Evolutionary conservation across 352 stramenopile genomes (phyloP).

Genomic region (Phytophthora boehmeriae): DNA sequence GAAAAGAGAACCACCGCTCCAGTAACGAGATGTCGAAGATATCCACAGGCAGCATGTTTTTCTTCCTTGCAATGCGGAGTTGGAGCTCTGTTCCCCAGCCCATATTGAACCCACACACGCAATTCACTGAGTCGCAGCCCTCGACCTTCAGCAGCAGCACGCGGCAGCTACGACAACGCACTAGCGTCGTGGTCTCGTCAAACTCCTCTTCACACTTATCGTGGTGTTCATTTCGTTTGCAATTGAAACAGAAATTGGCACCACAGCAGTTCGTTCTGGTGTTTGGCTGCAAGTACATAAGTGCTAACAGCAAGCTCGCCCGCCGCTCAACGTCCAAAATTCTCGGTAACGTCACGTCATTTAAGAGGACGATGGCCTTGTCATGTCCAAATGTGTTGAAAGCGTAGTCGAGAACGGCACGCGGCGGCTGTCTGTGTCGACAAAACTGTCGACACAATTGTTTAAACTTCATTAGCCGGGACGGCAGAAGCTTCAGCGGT

Average conservation of each 20-base stretch:
- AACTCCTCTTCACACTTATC: slow-evolving; percentile 25
- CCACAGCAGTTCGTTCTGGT: slow-evolving; percentile 46
- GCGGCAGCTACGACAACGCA: slow-evolving; percentile 50
- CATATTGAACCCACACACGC: slow-evolving; percentile 53
- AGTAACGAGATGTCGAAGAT: slow-evolving; percentile 29
- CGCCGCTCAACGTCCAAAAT: slow-evolving; percentile 51
- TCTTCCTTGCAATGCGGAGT: slow-evolving; percentile 16
- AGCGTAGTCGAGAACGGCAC: slow-evolving; percentile 23
- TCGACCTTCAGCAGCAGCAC: slow-evolving; percentile 53
- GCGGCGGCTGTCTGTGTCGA: slow-evolving; percentile 20
- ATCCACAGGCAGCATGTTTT: slow-evolving; percentile 33
- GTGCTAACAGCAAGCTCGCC: slow-evolving; percentile 44
- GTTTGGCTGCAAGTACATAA: slow-evolving; percentile 33
- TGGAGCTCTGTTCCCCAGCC: slow-evolving; percentile 38
- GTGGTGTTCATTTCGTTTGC: slow-evolving; percentile 47
- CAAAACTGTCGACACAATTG: slow-evolving; percentile 26
- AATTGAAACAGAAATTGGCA: slow-evolving; percentile 57
- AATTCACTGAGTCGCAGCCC: slow-evolving; percentile 54
- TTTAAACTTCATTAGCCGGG: slow-evolving; percentile 18
- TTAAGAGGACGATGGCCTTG: slow-evolving; percentile 11
- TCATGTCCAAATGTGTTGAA: slow-evolving; percentile 26
- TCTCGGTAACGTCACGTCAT: slow-evolving; percentile 14
- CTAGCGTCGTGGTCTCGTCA: slow-evolving; percentile 32
- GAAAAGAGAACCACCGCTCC: slow-evolving; percentile 14
- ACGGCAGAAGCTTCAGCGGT: slow-evolving; percentile 12